Evolutionary conservation across 2,329 filamentous ascomycete genomes (phyloP), one percentile per base, ranked within the genome.

Genomic region (Aspergillus sp.): DNA sequence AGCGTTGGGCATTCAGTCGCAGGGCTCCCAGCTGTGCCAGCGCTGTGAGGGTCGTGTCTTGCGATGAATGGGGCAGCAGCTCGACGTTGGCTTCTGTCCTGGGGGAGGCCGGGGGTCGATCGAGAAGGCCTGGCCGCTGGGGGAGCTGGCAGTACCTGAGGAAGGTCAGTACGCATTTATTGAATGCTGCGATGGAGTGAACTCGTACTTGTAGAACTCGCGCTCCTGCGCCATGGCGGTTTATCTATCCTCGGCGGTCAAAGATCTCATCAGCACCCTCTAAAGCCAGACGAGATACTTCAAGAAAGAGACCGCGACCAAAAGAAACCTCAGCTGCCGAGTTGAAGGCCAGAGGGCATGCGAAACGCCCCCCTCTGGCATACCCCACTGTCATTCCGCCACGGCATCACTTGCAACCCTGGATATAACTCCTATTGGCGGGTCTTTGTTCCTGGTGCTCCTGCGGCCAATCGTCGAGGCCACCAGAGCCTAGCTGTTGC

Each of bases 11-110:
- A n/a, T 75, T 70, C 4, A 83, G 69, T 14, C 77, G 75, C 52
- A 77, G 68, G 5, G 76, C 72, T 1, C 74, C 81, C 4, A 84
- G 73, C 63, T 84, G 80, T 19, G 81, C 80, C 52, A 83, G 77
- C 6, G 79, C 76, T 1, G 79, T 82, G 45, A 85, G 72, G 51
- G 70, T 65, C 9, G 67, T 61, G 52, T 75, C 73, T 12, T 58
- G 60, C 0, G 69, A 73, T 4, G 68, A 62, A 7, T 69, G 68
- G 8, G 71, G 67, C 6, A 49, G 37, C 6, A 54, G 17, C 23
- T 54, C 56, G 24, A 45, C 37, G 37, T 27, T 43, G 2, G 17
- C 31, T 37, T 56, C 53, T 19, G 37, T 23, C 5, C 33, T 17
- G 12, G 56, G 31, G 35, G 50, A 54, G 15, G 33, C 27, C 8